These are phyloP conservation scores for Rubroboletus pulcherrimus DNA, from an alignment of 768 basidiomycete genomes.

Conservation along the genomic window DNA sequence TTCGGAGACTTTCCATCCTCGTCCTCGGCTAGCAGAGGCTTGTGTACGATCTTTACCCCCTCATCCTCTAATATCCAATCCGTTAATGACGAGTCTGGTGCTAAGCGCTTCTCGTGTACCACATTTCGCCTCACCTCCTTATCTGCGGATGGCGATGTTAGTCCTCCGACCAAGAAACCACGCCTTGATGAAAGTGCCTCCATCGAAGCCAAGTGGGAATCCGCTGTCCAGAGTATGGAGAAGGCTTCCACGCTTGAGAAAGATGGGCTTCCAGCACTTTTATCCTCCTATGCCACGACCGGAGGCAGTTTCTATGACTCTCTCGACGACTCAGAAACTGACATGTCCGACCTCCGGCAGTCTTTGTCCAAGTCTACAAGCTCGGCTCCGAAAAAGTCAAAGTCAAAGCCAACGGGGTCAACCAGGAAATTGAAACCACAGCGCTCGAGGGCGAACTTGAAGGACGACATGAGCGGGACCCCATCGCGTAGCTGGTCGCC, in stretches of 20 bases:
- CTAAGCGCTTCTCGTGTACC: constrained; percentile 41
- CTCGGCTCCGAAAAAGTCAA: constrained; percentile 4
- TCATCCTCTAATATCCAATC: constrained; percentile 42
- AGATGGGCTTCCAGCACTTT: constrained; percentile 47
- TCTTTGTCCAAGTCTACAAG: background rate
- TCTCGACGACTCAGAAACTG: constrained; percentile 26
- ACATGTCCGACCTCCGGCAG: constrained; percentile 9
- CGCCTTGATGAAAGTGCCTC: constrained; percentile 31
- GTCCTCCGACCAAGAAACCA: constrained; percentile 45
- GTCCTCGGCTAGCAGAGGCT: constrained; percentile 22
- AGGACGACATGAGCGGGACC: constrained; percentile 8
- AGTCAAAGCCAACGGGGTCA: constrained; percentile 2
- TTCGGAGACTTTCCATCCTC: constrained; percentile 30
- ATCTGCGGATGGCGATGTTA: background rate
- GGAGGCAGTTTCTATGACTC: constrained; percentile 23
- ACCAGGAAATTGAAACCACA: constrained; percentile 14
- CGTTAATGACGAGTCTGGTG: constrained; percentile 30
- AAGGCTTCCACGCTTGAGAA: constrained; percentile 39
- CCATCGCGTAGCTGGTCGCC: constrained; percentile 33
- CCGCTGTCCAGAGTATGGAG: constrained; percentile 47
- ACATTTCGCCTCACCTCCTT: constrained; percentile 29
- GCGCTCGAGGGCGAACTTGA: constrained; percentile 16
- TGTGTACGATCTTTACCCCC: constrained; percentile 29
- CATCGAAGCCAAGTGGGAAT: constrained; percentile 42
- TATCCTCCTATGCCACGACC: constrained; percentile 27